phyloP scores from a whole-genome alignment of 208 protist genomes.

The Baffinella frigidus region DNA sequence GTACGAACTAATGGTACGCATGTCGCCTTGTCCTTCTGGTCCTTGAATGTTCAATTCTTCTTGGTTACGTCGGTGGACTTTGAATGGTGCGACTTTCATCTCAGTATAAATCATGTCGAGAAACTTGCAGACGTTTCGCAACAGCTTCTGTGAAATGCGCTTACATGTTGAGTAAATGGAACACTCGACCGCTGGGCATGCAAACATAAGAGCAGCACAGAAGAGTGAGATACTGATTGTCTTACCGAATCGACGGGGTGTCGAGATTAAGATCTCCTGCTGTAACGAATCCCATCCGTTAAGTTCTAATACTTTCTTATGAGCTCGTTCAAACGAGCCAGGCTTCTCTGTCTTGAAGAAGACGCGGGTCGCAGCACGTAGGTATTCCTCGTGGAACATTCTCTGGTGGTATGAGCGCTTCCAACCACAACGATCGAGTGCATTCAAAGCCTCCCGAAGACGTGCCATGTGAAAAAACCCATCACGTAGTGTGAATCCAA shows the following conservation, averaged over 20 bases:
- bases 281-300: not conserved
- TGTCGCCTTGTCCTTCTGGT: too few species aligned
- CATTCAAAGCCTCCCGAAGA: not conserved
- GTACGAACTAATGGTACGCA: too few species aligned
- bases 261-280: conserved; percentile 21
- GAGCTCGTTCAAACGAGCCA: not conserved
- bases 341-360: conserved; percentile 6
- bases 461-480: too few species aligned
- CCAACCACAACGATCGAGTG: not conserved
- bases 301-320: not conserved
- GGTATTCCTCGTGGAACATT: conserved; percentile 31
- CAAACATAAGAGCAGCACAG: not conserved
- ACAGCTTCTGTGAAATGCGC: conserved; percentile 42
- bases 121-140: conserved; percentile 47
- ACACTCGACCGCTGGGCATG: not conserved
- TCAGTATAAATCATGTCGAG: conserved; percentile 2
- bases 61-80: not conserved
- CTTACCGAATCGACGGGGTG: conserved; percentile 41
- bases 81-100: not conserved
- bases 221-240: conserved; percentile 37
- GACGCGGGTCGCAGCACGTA: not conserved
- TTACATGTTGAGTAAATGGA: conserved; percentile 58
- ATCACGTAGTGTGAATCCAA: too few species aligned
- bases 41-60: conserved; percentile 20
- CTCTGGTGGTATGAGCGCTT: conserved; percentile 32